Evolutionary conservation across 371 early-diverging fungal species (phyloP), one percentile per base, ranked within the genome.

Genomic region (Phascolomyces articulosus): DNA sequence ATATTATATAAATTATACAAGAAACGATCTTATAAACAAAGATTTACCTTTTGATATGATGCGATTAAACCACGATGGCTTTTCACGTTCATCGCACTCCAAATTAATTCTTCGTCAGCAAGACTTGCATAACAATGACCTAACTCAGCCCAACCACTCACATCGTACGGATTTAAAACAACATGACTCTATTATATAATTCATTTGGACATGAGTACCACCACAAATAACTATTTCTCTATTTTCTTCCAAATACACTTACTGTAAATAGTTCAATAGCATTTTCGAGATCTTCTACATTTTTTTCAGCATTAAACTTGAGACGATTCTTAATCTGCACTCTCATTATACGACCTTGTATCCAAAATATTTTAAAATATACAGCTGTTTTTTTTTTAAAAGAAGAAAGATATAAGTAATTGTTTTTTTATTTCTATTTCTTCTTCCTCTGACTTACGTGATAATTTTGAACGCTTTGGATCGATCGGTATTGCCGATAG

Each of bases 81-180:
- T 21, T 61, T 67, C 53, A 93, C 87, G 40, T 89, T 86, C 10
- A 71, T 69, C 0, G 93, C 91, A 66, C 83, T 90, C 82, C 88
- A 90, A 9, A 79, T 78, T 40, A 93, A 63, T 31, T 85, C 83
- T 65, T 91, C 91, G 41, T 90, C 87, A 11, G 90, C 85, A 28
- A 88, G 62, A 23, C 79, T 74, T 58, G 80, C 74, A 63, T 82
- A 89, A 40, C 84, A 86, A 11, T 69, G 65, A 9, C 85, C 93
- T 13, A 91, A 70, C 41, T 85, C 84, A 57, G 85, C 76, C 93
- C 93, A 93, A 0, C 83, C 85, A 49, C 84, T 78, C 49, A 77
- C 73, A 58, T 85, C 80, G 34, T 76, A 60, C 4, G 91, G 91
- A 63, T 88, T 86, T 20, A 90, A 62, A 56, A 79, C 78, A 38